Conservation (phyloP, 2,329 filamentous ascomycete species). For the Neonectria punicea region DNA sequence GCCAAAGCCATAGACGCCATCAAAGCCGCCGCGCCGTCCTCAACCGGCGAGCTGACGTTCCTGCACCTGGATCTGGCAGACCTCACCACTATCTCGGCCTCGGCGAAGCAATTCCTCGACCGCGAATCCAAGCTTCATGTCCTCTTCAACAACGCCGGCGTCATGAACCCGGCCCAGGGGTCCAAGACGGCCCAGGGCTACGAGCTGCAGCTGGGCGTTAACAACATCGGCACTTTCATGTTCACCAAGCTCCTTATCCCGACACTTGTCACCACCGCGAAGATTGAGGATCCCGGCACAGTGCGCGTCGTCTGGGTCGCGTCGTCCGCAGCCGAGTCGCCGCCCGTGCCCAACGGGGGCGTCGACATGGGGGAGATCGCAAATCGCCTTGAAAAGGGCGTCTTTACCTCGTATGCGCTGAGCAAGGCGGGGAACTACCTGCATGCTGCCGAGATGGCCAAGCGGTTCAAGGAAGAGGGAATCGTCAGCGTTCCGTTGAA, state of each 20-base stretch:
- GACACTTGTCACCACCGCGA: conserved; percentile 46
- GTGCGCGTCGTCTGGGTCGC: conserved; percentile 50
- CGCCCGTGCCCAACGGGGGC: conserved; percentile 27
- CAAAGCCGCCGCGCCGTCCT: conserved; percentile 46
- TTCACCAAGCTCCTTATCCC: conserved; percentile 53
- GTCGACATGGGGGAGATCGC: conserved; percentile 38
- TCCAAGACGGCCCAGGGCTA: conserved; percentile 52
- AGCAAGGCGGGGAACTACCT: conserved; percentile 49
- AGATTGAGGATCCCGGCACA: conserved; percentile 36
- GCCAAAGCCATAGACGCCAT: conserved; percentile 56
- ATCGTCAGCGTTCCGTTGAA: conserved; percentile 49
- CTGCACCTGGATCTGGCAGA: conserved; percentile 56
- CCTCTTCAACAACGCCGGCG: conserved; percentile 56
- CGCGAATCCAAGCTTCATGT: conserved; percentile 47
- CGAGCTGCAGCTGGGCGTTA: conserved; percentile 56
- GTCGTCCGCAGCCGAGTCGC: conserved; percentile 35
- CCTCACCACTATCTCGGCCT: conserved; percentile 21
- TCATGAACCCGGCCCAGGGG: conserved; percentile 51
- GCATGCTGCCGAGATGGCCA: conserved; percentile 46
- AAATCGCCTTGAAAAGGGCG: conserved; percentile 15
- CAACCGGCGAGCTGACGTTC: conserved; percentile 52
- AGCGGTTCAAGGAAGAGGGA: conserved; percentile 41
- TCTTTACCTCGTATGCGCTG: conserved; percentile 37
- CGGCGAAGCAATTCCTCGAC: conserved; percentile 40
- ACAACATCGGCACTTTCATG: conserved; percentile 53